phyloP scores from a whole-genome alignment of 2,329 filamentous ascomycete species.

The Aspergillus fijiensis region DNA sequence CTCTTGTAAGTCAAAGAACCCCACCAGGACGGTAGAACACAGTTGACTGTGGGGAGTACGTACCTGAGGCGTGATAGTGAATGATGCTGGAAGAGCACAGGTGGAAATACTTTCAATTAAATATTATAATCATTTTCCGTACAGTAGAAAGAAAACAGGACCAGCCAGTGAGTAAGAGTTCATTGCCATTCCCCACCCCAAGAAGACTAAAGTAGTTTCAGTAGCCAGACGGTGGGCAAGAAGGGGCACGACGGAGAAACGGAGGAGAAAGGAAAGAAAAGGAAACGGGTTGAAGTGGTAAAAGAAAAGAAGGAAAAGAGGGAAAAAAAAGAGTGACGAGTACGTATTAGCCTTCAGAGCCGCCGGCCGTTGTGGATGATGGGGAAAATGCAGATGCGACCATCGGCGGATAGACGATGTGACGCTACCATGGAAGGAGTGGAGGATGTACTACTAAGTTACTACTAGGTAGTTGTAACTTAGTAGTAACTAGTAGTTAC shows the following conservation, averaged over 20 bases:
- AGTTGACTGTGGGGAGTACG: background rate
- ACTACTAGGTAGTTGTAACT: constrained; percentile 1
- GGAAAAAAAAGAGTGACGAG: constrained; percentile 5
- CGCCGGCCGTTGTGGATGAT: background rate
- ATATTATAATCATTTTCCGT: constrained; percentile 11
- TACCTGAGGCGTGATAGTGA: constrained; percentile 4
- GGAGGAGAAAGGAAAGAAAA: constrained; percentile 12
- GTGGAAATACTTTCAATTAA: constrained; percentile 12
- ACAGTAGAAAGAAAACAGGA: constrained; percentile 20
- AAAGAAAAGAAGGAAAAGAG: constrained; percentile 8
- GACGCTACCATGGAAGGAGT: constrained; percentile 29
- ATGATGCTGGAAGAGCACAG: background rate
- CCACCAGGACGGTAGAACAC: constrained; percentile 2
- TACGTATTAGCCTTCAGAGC: constrained; percentile 7
- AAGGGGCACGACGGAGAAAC: background rate
- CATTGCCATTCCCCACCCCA: constrained; percentile 19
- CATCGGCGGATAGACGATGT: constrained; percentile 36
- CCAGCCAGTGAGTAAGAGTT: constrained; percentile 25
- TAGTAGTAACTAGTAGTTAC: too few species aligned
- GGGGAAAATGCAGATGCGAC: constrained; percentile 30
- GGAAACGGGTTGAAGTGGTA: constrained; percentile 3
- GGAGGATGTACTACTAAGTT: constrained; percentile 8
- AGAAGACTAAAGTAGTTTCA: background rate
- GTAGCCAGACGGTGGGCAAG: constrained; percentile 5
- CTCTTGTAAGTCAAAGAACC: constrained; percentile 6